Percentiles rank a stretch among this genome's conserved stretches.
phyloP scores from a whole-genome alignment of 768 basidiomycete genomes.

The Leucocoprinus birnbaumii region DNA sequence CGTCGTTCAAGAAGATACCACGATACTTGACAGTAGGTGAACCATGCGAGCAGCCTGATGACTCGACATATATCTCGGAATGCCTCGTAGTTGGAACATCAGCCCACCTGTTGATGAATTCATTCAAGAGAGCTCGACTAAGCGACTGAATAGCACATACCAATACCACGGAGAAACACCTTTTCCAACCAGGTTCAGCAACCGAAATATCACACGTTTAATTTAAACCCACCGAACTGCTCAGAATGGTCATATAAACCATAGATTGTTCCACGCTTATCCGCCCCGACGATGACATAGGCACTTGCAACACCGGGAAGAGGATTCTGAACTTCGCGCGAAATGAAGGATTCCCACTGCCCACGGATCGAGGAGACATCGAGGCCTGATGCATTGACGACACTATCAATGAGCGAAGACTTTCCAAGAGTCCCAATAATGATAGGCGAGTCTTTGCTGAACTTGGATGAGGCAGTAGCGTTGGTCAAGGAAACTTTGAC shows the following conservation, averaged over 20 bases:
- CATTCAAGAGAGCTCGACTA: background rate
- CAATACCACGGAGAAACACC: conserved; percentile 72
- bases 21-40: conserved; percentile 68
- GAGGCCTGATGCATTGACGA: conserved; percentile 50
- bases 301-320: conserved; percentile 56
- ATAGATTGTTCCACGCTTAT: conserved; percentile 68
- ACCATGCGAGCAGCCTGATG: conserved; percentile 51
- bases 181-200: conserved; percentile 15
- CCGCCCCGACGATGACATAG: conserved; percentile 67
- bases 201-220: background rate
- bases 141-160: conserved; percentile 26
- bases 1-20: conserved; percentile 75
- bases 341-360: conserved; percentile 64
- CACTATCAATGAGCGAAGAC: conserved; percentile 46
- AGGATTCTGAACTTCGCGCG: conserved; percentile 50
- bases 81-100: conserved; percentile 63
- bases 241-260: conserved; percentile 67
- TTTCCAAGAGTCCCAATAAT: conserved; percentile 66
- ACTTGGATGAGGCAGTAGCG: conserved; percentile 29
- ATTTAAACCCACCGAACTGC: conserved; percentile 49
- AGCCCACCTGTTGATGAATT: conserved; percentile 56
- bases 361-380: conserved; percentile 58
- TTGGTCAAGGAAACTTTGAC: conserved; percentile 49
- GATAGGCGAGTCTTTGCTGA: conserved; percentile 39
- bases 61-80: conserved; percentile 42